Evolutionary conservation across 805 yeast species (phyloP), one percentile per base, ranked within the genome.

Genomic region (Ogataea siamensis): DNA sequence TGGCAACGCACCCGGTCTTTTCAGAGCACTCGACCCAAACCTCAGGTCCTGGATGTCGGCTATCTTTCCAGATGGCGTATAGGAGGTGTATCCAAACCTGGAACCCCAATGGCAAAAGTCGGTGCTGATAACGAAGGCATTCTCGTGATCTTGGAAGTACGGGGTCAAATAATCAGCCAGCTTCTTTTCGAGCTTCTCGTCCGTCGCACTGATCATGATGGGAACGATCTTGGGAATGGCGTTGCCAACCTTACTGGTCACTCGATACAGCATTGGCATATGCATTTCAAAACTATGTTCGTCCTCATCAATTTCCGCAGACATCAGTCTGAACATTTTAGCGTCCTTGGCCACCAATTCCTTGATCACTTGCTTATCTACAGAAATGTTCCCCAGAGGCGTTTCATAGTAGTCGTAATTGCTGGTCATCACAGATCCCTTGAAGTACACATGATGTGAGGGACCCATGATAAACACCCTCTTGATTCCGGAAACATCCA

Each of bases 261-360:
- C 63, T 42, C 75, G 70, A 50, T 74, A 70, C 7, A 86, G 63
- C 43, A 76, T 80, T 0, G 98, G 96, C 55, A 83, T 73, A 60
- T 93, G 98, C 96, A 93, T 86, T 54, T 93, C 99, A 53, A 93
- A 76, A 35, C 93, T 82, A 58, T 93, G 99, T 58, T 93, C 99
- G 12, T 82, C 83, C 42, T 80, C 78, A 58, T 93, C 99, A 10
- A 70, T 70, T 0, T 67, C 72, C 2, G 58, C 45, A 18, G 68
- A 58, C 94, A 88, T 83, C 38, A 57, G 60, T 41, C 67, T 64
- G 49, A 85, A 80, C 5, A 70, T 46, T 2, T 62, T 60, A 3
- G 68, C 54, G n/a, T 60, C 60, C 17, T 51, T 39, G 11, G 41
- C 34, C 3, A 68, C 40, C 26, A 83, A 54, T 12, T 63, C 49